phyloP scores from a whole-genome alignment of 805 yeast genomes.

The Candida schatavii region DNA sequence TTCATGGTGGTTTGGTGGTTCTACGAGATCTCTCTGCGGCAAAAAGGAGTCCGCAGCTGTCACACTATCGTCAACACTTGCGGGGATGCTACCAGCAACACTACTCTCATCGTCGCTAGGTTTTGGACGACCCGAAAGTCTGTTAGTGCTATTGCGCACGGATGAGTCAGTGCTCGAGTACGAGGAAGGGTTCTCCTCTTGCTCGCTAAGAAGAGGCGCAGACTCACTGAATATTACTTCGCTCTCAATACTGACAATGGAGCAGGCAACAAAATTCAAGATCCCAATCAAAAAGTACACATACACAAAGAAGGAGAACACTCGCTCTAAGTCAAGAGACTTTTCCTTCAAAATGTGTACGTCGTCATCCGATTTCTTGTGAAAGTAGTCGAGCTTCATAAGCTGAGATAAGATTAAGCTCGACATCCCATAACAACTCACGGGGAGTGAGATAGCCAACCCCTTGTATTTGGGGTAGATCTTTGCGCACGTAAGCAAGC shows the following conservation, averaged over 20 bases:
- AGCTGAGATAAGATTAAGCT: constrained; percentile 71
- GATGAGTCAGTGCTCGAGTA: neutral
- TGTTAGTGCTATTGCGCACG: neutral
- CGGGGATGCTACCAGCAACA: neutral
- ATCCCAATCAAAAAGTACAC: constrained; percentile 56
- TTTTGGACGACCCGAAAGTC: no score
- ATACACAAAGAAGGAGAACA: constrained; percentile 51
- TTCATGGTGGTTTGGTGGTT: constrained; percentile 36
- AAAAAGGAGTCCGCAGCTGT: constrained; percentile 20
- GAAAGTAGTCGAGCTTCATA: constrained; percentile 42
- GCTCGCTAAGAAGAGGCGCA: constrained; percentile 25
- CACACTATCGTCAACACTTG: constrained; percentile 10
- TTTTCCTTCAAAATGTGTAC: constrained; percentile 7
- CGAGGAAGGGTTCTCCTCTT: neutral
- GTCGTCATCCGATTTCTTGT: constrained; percentile 9
- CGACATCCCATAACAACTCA: constrained; percentile 82
- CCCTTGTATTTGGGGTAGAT: constrained; percentile 77
- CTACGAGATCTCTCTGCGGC: constrained; percentile 28
- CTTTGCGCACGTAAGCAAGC: constrained; percentile 78
- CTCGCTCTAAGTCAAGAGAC: constrained; percentile 45
- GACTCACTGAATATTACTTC: constrained; percentile 24
- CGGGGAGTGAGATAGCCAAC: constrained; percentile 83
- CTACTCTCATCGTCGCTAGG: no score
- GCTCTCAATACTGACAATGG: constrained; percentile 59
- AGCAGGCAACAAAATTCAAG: constrained; percentile 61